Evolutionary conservation across 352 stramenopile species (phyloP).

Genomic region (Pythium rishiriense): DNA sequence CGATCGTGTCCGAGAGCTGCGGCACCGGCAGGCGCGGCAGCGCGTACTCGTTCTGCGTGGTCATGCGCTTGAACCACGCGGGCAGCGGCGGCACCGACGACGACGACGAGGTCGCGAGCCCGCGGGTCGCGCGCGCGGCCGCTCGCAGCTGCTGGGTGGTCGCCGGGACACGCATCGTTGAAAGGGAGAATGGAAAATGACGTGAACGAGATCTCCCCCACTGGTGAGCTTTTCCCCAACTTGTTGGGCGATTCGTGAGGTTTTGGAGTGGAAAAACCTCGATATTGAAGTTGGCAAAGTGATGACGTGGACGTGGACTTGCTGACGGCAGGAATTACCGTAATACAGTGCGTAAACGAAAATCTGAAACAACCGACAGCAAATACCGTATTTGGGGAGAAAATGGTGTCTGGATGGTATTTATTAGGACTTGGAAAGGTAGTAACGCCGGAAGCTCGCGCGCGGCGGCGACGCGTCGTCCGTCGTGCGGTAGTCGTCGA

Average conservation of each 20-base stretch:
- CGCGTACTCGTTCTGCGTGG: conserved; percentile 40
- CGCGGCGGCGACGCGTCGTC: conserved; percentile 1
- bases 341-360: conserved; percentile 1
- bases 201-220: neutral
- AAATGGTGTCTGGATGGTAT: neutral
- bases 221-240: neutral
- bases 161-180: conserved; percentile 22
- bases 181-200: neutral
- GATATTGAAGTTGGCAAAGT: conserved; percentile 29
- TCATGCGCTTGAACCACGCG: conserved; percentile 43
- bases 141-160: conserved; percentile 18
- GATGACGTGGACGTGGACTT: conserved; percentile 26
- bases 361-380: too few species aligned
- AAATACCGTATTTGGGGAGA: neutral
- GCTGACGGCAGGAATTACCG: neutral
- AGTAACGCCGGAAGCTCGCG: conserved; percentile 31
- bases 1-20: conserved; percentile 69
- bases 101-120: conserved; percentile 12
- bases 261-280: conserved; percentile 32
- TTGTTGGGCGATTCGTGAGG: conserved; percentile 24
- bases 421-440: conserved; percentile 23
- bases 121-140: conserved; percentile 17
- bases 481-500: neutral
- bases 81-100: conserved; percentile 19
- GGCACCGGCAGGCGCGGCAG: conserved; percentile 70